Conservation (phyloP, 83 land plant genomes). For the Larix sibirica region DNA sequence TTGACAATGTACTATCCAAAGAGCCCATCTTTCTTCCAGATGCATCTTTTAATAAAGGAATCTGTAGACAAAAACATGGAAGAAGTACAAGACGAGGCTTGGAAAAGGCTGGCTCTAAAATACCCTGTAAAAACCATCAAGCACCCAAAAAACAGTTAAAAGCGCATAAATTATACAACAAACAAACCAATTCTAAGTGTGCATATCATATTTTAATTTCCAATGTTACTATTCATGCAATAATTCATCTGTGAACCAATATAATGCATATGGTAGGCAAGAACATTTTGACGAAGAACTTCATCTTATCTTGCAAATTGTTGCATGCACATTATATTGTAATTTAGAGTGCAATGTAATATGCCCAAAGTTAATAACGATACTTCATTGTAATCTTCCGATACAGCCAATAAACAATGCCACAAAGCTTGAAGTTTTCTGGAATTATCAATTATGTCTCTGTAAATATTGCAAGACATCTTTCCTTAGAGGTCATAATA, state of each 20-base stretch:
- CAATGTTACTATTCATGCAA: not conserved
- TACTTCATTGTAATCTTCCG: not conserved
- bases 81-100: conserved; percentile 62
- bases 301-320: not conserved
- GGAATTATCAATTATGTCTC: not conserved
- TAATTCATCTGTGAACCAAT: not conserved
- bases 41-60: conserved; percentile 26
- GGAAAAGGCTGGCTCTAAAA: conserved; percentile 82
- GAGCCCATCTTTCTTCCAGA: conserved; percentile 37
- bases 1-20: conserved; percentile 17
- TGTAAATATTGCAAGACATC: not conserved
- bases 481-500: not conserved
- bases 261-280: too few relatives aligned
- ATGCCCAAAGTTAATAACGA: not conserved
- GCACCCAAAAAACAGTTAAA: conserved; percentile 3
- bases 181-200: not conserved
- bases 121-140: conserved; percentile 56
- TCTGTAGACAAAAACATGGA: conserved; percentile 72
- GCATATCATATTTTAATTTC: not conserved
- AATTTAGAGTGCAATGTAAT: not conserved
- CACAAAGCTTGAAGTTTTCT: not conserved
- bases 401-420: not conserved
- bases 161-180: not conserved
- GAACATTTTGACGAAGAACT: not conserved
- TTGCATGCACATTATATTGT: not conserved